A percentile compares a stretch with the other conserved stretches of the same genome.
phyloP scores from a whole-genome alignment of 768 basidiomycete genomes.

The Russula olivacea region DNA sequence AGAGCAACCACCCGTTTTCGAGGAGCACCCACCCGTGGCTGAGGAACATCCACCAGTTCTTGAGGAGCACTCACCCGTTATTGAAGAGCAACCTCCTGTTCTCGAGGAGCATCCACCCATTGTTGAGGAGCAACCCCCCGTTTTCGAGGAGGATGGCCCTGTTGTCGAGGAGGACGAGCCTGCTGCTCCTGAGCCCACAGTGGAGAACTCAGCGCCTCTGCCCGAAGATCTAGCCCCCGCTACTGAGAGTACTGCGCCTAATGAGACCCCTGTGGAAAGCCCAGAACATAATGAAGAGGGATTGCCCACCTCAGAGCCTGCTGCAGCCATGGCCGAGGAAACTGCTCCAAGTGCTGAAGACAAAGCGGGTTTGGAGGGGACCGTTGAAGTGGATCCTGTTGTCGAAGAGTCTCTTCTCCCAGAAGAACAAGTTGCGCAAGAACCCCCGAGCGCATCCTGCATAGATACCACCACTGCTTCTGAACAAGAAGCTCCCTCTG shows the following conservation, averaged over 20 bases:
- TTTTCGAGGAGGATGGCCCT: not conserved
- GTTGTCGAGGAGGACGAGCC: not conserved
- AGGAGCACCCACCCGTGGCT: not conserved
- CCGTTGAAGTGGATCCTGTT: not conserved
- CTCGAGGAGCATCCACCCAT: not conserved
- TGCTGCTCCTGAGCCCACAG: not conserved
- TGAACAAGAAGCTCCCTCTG: not conserved
- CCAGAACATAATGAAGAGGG: not conserved
- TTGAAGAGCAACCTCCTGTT: not conserved
- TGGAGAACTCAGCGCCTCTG: not conserved
- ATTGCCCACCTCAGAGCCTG: not conserved
- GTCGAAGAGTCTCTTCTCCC: not conserved
- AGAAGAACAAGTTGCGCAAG: slow-evolving; percentile 6
- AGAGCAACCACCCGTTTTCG: not conserved
- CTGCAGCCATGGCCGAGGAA: not conserved
- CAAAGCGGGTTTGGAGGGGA: not conserved
- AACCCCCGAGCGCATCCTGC: not conserved
- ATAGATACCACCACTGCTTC: not conserved
- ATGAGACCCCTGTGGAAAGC: not conserved
- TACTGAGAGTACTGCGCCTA: not conserved
- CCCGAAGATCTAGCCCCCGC: not conserved
- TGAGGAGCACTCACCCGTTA: not conserved
- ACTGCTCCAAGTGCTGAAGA: not conserved
- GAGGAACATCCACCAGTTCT: not conserved
- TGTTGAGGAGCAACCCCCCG: not conserved